Conservation (phyloP, 495 filamentous ascomycete genomes). For the Aspergillus cavernicola region DNA sequence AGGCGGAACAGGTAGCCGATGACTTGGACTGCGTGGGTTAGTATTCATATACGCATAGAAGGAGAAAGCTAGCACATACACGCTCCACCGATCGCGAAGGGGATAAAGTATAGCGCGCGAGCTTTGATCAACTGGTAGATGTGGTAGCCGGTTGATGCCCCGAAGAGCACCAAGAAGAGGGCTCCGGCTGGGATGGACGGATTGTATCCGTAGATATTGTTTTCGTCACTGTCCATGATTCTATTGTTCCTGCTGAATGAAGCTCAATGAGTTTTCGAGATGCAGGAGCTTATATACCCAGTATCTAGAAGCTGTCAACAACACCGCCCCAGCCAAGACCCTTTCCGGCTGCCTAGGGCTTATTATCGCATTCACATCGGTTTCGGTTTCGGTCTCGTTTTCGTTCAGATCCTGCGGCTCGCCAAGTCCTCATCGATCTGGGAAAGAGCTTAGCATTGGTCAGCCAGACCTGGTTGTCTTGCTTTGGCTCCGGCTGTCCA, state of each 20-base stretch:
- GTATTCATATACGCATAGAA: too few relatives aligned
- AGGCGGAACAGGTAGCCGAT: background rate
- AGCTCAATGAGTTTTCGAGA: too few relatives aligned
- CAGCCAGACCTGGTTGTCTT: background rate
- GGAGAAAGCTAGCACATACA: background rate
- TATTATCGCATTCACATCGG: background rate
- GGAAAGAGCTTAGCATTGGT: background rate
- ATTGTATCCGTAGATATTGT: constrained; percentile 6
- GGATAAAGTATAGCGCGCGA: constrained; percentile 4
- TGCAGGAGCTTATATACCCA: too few relatives aligned
- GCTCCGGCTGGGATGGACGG: constrained; percentile 2
- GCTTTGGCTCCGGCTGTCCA: background rate
- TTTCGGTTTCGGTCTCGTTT: background rate
- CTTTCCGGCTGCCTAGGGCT: background rate
- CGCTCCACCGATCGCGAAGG: background rate
- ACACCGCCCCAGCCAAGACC: background rate
- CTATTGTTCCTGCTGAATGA: too few relatives aligned
- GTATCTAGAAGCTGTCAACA: too few relatives aligned
- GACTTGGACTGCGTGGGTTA: background rate
- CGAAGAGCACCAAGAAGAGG: constrained; percentile 5
- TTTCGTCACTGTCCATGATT: background rate
- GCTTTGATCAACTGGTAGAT: background rate
- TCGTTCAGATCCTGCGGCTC: background rate
- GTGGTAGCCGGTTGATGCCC: background rate
- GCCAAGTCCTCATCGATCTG: background rate